phyloP scores from a whole-genome alignment of 2,329 filamentous ascomycete genomes.

The Paracoccidioides lutzii region DNA sequence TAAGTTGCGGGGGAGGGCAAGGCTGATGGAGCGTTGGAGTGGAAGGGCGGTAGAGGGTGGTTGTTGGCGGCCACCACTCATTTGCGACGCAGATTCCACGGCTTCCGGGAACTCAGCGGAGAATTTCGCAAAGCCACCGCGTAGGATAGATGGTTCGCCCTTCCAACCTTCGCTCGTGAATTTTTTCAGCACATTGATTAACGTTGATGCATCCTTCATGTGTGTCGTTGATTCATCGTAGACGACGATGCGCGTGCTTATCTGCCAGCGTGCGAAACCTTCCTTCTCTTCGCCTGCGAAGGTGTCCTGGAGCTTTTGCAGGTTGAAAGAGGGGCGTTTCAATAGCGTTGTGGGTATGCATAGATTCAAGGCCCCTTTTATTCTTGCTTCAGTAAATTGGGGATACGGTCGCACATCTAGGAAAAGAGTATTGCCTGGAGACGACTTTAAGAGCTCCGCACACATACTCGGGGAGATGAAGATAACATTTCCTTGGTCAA shows the following conservation, averaged over 20 bases:
- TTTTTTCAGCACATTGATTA: slow-evolving; percentile 83
- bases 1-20: slow-evolving; percentile 28
- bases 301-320: slow-evolving; percentile 74
- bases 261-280: slow-evolving; percentile 64
- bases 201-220: slow-evolving; percentile 65
- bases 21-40: slow-evolving; percentile 36
- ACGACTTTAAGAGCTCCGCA: slow-evolving; percentile 43
- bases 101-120: slow-evolving; percentile 51
- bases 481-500: slow-evolving; percentile 34
- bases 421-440: slow-evolving; percentile 48
- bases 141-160: slow-evolving; percentile 61
- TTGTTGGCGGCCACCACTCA: too few relatives aligned
- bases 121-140: slow-evolving; percentile 71
- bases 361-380: slow-evolving; percentile 72
- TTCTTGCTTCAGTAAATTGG: slow-evolving; percentile 62
- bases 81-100: slow-evolving; percentile 37
- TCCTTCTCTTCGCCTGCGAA: slow-evolving; percentile 60
- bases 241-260: slow-evolving; percentile 64
- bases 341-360: slow-evolving; percentile 91
- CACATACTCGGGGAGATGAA: slow-evolving; percentile 46
- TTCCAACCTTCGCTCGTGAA: slow-evolving; percentile 73
- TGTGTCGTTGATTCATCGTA: slow-evolving; percentile 71
- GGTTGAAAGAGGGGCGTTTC: slow-evolving; percentile 80
- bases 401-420: slow-evolving; percentile 80
- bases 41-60: too few relatives aligned